Base-by-base conservation (phyloP, 140 eudicot species). In the Bidens hawaiensis region DNA sequence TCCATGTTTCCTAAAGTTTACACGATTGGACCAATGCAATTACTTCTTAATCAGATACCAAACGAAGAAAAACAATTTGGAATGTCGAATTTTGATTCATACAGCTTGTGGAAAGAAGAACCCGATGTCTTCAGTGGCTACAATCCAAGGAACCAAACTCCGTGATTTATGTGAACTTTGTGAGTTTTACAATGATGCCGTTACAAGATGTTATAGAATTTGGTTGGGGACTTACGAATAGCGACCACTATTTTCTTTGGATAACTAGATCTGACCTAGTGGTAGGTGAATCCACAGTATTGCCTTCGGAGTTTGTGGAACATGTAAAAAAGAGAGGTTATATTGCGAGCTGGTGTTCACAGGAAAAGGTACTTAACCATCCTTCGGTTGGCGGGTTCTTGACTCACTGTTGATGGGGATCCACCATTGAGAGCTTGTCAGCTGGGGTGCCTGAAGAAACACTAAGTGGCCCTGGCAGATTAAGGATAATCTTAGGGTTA, bases 1-100 rank as follows among this genome's bases (percentile, higher is more conserved):
- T 56, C 75, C 18, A 76, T 60, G 26, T 64, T 28, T 41, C 47
- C 75, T 30, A 62, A 40, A 1, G 45, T 80, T 5, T 80, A 80
- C 70, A 71, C 82, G 2, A 38, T 75, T 0, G 82, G 82, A n/a
- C 79, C 82, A 6, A 30, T 73, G 14, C 69, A 67, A 3, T 30
- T 76, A 22, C 62, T 81, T 46, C 64, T 46, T 19, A 40, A 68
- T 1, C 62, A 31, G 4, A 55, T 46, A 13, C 38, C 25, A 10
- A 70, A 80, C 40, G 22, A 67, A 38, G 73, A 67, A 24, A 67
- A 67, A 24, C 17, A 52, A 34, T 22, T n/a, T 4, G 48, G 25
- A 18, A 10, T 26, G 48, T 43, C 26, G 49, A 36, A 63, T 22
- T 18, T 71, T 47, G 28, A 52, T 55, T 10, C 64, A 7, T 81